Evolutionary conservation across 495 filamentous ascomycete genomes (phyloP), one percentile per base, ranked within the genome.

Genomic region (Penicillium subrubescens): DNA sequence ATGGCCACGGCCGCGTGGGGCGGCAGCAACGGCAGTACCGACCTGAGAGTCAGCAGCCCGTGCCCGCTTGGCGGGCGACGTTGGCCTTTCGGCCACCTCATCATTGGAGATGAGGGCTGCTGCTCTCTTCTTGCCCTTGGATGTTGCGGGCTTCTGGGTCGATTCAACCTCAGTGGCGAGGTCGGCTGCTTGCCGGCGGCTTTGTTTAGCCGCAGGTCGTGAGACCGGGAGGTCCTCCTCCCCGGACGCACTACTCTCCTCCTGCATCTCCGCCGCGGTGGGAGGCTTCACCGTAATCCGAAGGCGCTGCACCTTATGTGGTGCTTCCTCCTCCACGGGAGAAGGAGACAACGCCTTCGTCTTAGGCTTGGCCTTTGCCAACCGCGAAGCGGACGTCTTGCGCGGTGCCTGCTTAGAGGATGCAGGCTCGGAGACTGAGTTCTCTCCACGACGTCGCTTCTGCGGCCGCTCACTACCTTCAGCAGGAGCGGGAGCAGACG

Each of bases 241-340:
- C 48, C 48, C 23, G 53, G 31, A 37, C 29, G 12, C 27, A 5
- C 27, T 17, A 25, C 4, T 10, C 25, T 21, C 14, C 53, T 56
- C 33, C 53, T 56, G 53, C 33, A 34, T 31, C 56, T 65, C 55
- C 50, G 37, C 31, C 57, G 59, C 35, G 39, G 34, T 33, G 21
- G n/a, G 57, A 25, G 66, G 66, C 58, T 68, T 68, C 53, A 68
- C 33, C 19, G 66, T 68, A 29, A 68, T 29, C 19, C 62, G 57
- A 7, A 68, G 58, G 34, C 66, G 66, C 61, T 65, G 66, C 31
- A 68, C 57, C 52, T 61, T 65, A 17, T 62, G 44, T n/a, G 66
- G 62, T 48, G 17, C 33, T 27, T 61, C 52, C n/a, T 37, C 59
- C 19, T 27, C 19, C 33, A 43, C 25, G 29, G 34, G 39, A 23